Base-by-base conservation (phyloP, 768 basidiomycete species). In the Floccularia luteovirens region DNA sequence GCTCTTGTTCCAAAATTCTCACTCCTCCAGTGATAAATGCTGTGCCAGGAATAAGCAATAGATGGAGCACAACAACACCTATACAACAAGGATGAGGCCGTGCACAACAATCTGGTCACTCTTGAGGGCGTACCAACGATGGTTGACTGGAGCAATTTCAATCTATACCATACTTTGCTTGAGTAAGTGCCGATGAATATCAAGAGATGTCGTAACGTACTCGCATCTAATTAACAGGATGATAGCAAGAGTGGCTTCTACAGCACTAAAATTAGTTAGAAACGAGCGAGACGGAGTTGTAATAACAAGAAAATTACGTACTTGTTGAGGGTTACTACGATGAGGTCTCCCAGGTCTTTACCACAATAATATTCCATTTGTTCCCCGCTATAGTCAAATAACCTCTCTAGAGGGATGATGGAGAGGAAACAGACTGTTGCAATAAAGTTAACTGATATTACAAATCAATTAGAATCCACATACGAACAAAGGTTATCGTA, bases 11-110 rank as follows among this genome's bases (percentile, higher is more conserved):
- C 51, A 74, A 61, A 20, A 86, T 64, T 16, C 71, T 67, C n/a
- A 75, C 77, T 32, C 84, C 84, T 17, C 83, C 84, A 2, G 72
- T 72, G n/a, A 86, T 63, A 53, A 86, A 87, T 0, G 82, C 67
- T 3, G 72, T 65, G 2, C 84, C 84, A 0, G 84, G 83, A 31
- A 87, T 65, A 11, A 88, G 69, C 1, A 88, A 67, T 1, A 86
- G 66, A 54, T 84, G 84, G 7, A 88, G 65, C n/a, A 88, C 58
- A 4, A 85, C 69, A 5, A 88, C 84, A 13, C 84, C 80, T 77
- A 43, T 13, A 22, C 24, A 32, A 35, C 23, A 28, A 23, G 11
- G 31, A 17, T 7, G 32, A 34, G 20, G 8, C 7, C n/a, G n/a
- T n/a, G 27, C 27, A 28, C 27, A 28, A 8, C 27, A 28, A 28